phyloP scores from a whole-genome alignment of 2,329 filamentous ascomycete species.

The Talaromyces sp. region DNA sequence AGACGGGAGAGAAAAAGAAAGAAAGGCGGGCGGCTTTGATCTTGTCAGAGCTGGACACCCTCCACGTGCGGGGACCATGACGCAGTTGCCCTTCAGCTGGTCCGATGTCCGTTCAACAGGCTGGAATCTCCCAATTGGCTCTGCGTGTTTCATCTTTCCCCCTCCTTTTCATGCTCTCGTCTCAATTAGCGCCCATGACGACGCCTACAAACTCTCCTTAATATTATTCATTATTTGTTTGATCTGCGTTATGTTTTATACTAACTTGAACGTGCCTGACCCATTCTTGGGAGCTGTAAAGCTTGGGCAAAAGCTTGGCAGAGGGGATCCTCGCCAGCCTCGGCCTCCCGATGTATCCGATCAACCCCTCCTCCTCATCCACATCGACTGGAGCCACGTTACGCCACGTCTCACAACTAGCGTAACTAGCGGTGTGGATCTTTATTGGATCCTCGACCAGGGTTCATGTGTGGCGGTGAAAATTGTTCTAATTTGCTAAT shows the following conservation, averaged over 20 bases:
- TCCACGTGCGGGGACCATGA: neutral
- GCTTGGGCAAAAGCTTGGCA: slow-evolving; percentile 30
- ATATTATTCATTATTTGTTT: no score
- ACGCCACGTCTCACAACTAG: neutral
- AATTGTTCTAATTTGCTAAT: neutral
- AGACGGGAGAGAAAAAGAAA: neutral
- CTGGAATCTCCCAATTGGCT: no score
- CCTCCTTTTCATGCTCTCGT: neutral
- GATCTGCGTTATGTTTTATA: no score
- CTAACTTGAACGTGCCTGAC: no score
- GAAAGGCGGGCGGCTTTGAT: neutral
- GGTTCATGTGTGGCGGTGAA: neutral
- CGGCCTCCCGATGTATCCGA: slow-evolving; percentile 16
- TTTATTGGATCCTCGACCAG: neutral
- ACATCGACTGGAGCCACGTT: slow-evolving; percentile 7
- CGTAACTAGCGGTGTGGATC: slow-evolving; percentile 6
- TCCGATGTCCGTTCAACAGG: no score
- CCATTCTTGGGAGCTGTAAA: no score
- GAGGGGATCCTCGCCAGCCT: slow-evolving; percentile 4
- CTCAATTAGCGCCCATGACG: slow-evolving; percentile 2
- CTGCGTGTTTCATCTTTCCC: neutral
- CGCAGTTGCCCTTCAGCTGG: neutral
- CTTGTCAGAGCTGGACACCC: neutral
- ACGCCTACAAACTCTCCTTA: no score
- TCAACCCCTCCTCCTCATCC: slow-evolving; percentile 2